phyloP scores from a whole-genome alignment of 2,329 filamentous ascomycete species.

The Stylonectria norvegica region DNA sequence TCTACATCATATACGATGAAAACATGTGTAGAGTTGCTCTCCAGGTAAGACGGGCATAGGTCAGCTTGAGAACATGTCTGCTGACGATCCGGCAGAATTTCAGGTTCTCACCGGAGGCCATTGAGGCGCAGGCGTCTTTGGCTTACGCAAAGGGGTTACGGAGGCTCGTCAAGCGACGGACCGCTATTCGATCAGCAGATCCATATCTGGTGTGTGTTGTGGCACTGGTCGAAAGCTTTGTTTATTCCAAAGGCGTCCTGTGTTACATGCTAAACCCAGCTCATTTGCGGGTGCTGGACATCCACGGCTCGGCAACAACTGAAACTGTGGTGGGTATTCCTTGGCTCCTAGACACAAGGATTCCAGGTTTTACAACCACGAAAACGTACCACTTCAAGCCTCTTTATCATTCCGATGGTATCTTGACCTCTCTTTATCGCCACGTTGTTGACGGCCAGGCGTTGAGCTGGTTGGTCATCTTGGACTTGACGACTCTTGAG shows the following conservation, averaged over 20 bases:
- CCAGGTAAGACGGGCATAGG: conserved; percentile 49
- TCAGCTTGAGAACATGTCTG: not conserved
- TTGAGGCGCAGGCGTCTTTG: conserved; percentile 13
- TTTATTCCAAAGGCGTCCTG: conserved; percentile 61
- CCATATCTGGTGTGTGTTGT: conserved; percentile 61
- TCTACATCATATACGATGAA: conserved; percentile 49
- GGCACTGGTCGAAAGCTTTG: conserved; percentile 57
- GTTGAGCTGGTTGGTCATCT: conserved; percentile 51
- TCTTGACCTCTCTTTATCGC: conserved; percentile 55
- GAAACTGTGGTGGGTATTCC: conserved; percentile 58
- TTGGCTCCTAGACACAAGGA: too few relatives aligned
- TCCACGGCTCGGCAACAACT: conserved; percentile 45
- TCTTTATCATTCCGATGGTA: conserved; percentile 54
- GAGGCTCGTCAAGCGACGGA: conserved; percentile 57
- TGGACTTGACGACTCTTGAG: conserved; percentile 38
- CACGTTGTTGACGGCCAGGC: conserved; percentile 31
- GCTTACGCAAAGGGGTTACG: conserved; percentile 39
- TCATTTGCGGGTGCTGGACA: conserved; percentile 55
- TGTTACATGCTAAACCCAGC: conserved; percentile 54
- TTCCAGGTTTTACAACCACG: conserved; percentile 31
- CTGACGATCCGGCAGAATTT: conserved; percentile 6
- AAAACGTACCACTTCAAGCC: conserved; percentile 49
- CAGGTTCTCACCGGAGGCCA: conserved; percentile 21
- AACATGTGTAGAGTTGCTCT: conserved; percentile 56
- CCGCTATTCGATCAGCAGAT: conserved; percentile 56